Evolutionary conservation across 331 rosid species (phyloP).

Genomic region (Spiraea crenata): DNA sequence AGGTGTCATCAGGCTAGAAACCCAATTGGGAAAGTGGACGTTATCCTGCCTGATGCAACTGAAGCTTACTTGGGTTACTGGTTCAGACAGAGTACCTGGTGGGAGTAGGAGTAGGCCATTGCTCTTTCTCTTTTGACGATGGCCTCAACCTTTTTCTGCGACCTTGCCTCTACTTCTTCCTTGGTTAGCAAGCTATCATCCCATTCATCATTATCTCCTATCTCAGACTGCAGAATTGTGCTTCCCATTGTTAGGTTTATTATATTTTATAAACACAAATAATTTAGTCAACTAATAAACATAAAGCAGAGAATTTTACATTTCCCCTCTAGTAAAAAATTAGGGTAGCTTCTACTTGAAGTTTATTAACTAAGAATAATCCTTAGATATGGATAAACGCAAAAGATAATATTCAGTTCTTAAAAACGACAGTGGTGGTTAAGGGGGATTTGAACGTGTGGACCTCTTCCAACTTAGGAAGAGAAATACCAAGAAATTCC

Average conservation of each 20-base stretch:
- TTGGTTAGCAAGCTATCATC: conserved; percentile 87
- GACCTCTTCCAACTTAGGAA: no score
- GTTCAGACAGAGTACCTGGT: conserved; percentile 55
- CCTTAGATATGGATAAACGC: no score
- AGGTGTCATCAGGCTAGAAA: not conserved
- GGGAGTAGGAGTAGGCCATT: conserved; percentile 95
- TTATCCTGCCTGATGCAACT: not conserved
- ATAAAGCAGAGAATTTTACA: no score
- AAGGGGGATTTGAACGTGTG: no score
- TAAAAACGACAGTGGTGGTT: no score
- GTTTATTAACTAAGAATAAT: no score
- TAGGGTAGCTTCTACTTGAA: no score
- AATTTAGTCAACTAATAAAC: no score
- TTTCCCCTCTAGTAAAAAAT: no score
- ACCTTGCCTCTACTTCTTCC: conserved; percentile 81
- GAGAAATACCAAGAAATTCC: no score
- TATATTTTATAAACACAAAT: not conserved
- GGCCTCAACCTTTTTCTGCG: conserved; percentile 91
- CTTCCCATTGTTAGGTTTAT: conserved; percentile 14
- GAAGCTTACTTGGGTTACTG: no score
- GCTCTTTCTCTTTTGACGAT: conserved; percentile 87
- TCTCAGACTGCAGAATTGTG: conserved; percentile 59
- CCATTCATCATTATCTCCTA: conserved; percentile 78
- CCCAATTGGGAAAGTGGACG: not conserved
- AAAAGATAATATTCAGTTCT: no score